phyloP scores from a whole-genome alignment of 75 land plant genomes.

The Cunninghamia lanceolata region DNA sequence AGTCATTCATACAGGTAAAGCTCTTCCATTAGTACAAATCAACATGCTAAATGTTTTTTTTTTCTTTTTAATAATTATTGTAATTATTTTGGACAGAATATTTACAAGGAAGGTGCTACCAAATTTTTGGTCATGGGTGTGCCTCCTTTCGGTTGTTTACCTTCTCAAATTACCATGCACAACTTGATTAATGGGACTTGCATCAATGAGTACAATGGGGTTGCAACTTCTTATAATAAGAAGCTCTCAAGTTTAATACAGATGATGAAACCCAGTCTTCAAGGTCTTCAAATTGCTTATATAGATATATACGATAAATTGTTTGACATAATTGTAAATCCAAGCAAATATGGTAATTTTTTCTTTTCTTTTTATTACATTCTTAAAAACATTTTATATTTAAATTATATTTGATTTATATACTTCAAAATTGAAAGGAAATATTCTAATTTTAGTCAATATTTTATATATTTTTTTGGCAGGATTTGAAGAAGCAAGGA shows the following conservation, averaged over 20 bases:
- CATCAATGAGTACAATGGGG: constrained; percentile 20
- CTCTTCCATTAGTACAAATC: neutral
- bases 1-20: constrained; percentile 27
- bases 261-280: constrained; percentile 2
- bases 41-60: neutral
- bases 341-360: constrained; percentile 31
- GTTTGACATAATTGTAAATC: constrained; percentile 33
- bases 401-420: too few relatives aligned
- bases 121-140: constrained; percentile 36
- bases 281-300: constrained; percentile 20
- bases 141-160: constrained; percentile 62
- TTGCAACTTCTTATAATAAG: constrained; percentile 26
- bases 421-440: too few relatives aligned
- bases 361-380: too few relatives aligned
- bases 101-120: constrained; percentile 28
- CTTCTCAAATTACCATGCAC: constrained; percentile 29
- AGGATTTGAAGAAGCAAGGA: too few relatives aligned
- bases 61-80: neutral
- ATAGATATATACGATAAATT: constrained; percentile 33
- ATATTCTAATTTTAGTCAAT: too few relatives aligned
- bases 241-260: constrained; percentile 19
- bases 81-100: neutral
- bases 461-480: too few relatives aligned
- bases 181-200: neutral
- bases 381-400: too few relatives aligned